Evolutionary conservation across 2,329 filamentous ascomycete genomes (phyloP).

Genomic region (Fusarium fracticaudum): DNA sequence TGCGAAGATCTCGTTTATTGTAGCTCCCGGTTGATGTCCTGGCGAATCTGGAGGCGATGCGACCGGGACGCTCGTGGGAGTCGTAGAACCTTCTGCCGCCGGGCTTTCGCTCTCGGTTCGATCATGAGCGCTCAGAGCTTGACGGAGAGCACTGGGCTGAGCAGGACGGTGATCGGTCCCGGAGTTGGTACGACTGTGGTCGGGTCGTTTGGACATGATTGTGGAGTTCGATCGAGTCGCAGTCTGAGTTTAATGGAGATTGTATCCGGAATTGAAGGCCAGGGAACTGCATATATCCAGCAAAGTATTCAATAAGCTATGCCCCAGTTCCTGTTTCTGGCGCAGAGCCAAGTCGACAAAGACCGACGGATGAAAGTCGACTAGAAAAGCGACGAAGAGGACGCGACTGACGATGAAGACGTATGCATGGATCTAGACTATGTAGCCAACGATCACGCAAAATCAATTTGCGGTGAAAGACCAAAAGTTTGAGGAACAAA

Average conservation of each 20-base stretch:
- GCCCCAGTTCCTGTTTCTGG: not conserved
- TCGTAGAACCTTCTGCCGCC: not conserved
- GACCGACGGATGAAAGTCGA: slow-evolving; percentile 7
- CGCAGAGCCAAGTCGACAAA: not conserved
- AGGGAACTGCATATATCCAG: not conserved
- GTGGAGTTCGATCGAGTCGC: slow-evolving; percentile 7
- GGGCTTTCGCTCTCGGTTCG: slow-evolving; percentile 25
- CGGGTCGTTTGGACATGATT: slow-evolving; percentile 42
- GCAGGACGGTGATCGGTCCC: slow-evolving; percentile 51
- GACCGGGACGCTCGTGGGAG: slow-evolving; percentile 24
- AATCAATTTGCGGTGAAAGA: not conserved
- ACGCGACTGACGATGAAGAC: slow-evolving; percentile 17
- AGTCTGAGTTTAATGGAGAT: not conserved
- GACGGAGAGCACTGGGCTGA: slow-evolving; percentile 58
- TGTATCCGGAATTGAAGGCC: not conserved
- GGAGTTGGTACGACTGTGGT: slow-evolving; percentile 45
- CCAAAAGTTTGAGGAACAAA: not conserved
- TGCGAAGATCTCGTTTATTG: slow-evolving; percentile 33
- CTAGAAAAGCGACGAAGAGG: slow-evolving; percentile 12
- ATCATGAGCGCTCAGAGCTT: slow-evolving; percentile 52
- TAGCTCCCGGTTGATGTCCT: slow-evolving; percentile 35
- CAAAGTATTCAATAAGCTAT: not conserved
- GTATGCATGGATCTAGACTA: slow-evolving; percentile 17
- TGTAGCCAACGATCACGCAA: not conserved
- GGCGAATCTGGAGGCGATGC: slow-evolving; percentile 37